These are phyloP conservation scores for Pseudocercospora fuligena DNA, from an alignment of 2,329 filamentous ascomycete species.

Conservation along the genomic window DNA sequence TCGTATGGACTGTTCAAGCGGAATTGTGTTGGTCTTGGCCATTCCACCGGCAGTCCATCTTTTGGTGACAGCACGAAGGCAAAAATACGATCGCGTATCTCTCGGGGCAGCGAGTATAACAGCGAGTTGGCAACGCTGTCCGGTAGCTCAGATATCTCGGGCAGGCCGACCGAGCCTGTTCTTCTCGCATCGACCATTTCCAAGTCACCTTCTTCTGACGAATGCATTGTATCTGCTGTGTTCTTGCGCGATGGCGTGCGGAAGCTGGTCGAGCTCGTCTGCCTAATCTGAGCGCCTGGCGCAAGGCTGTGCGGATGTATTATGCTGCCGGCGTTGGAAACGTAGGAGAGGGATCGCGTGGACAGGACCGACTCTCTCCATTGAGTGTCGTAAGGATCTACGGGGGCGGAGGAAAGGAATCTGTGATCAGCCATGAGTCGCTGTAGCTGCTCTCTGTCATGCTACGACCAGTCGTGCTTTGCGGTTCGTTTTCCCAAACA, in stretches of 20 bases:
- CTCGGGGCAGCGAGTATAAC: constrained; percentile 43
- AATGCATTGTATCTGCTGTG: constrained; percentile 32
- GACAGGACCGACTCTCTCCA: constrained; percentile 42
- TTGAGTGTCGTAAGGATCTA: constrained; percentile 20
- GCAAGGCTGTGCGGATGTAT: constrained; percentile 11
- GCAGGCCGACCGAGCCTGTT: constrained; percentile 14
- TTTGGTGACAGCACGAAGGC: constrained; percentile 37
- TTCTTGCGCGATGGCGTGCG: constrained; percentile 29
- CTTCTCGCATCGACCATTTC: constrained; percentile 29
- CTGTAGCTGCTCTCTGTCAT: background rate
- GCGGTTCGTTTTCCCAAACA: background rate
- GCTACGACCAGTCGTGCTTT: background rate
- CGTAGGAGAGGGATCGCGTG: constrained; percentile 42
- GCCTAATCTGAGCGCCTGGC: constrained; percentile 21
- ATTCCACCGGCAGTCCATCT: constrained; percentile 37
- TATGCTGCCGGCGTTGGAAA: constrained; percentile 34
- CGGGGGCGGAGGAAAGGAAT: constrained; percentile 11
- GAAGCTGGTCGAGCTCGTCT: constrained; percentile 23
- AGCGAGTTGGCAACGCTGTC: constrained; percentile 37
- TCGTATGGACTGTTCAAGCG: constrained; percentile 24
- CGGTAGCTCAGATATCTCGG: constrained; percentile 33
- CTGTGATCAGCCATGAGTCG: constrained; percentile 4
- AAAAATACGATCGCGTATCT: constrained; percentile 44
- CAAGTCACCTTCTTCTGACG: constrained; percentile 34
- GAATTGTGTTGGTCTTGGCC: constrained; percentile 33